Conservation (phyloP, 2,329 filamentous ascomycete genomes). For the Pochonia chlamydosporia region DNA sequence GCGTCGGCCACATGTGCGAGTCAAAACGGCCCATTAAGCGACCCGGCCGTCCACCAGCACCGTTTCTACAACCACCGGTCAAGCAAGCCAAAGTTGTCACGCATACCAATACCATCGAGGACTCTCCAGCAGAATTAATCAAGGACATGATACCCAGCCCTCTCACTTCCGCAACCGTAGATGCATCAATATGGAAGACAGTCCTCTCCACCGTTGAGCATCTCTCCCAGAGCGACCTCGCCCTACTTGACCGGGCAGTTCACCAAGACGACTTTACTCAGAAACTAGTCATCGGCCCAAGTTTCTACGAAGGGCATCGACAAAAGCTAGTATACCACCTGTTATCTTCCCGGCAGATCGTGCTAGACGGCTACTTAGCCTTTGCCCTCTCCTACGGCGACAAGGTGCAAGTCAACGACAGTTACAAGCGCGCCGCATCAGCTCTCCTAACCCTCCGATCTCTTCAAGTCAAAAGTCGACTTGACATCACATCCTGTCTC, state of each 20-base stretch:
- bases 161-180: background rate
- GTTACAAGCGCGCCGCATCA: conserved; percentile 13
- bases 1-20: conserved; percentile 14
- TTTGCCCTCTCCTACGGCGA: conserved; percentile 11
- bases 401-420: background rate
- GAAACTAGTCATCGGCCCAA: conserved; percentile 15
- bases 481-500: conserved; percentile 13
- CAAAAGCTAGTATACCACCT: conserved; percentile 12
- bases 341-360: conserved; percentile 1
- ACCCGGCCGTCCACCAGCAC: conserved; percentile 12
- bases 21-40: conserved; percentile 9
- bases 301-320: conserved; percentile 14
- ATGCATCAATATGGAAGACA: background rate
- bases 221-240: conserved; percentile 1
- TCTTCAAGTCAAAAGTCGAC: conserved; percentile 7
- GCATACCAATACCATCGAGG: background rate
- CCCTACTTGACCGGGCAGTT: conserved; percentile 10
- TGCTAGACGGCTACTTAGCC: conserved; percentile 14
- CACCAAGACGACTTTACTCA: conserved; percentile 11
- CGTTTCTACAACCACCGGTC: background rate
- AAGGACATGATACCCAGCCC: background rate
- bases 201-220: background rate
- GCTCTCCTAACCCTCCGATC: conserved; percentile 13
- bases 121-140: background rate
- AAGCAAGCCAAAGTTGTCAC: background rate